These are phyloP conservation scores for Cyclotella distinguenda DNA, from an alignment of 108 stramenopile species.

Conservation along the genomic window DNA sequence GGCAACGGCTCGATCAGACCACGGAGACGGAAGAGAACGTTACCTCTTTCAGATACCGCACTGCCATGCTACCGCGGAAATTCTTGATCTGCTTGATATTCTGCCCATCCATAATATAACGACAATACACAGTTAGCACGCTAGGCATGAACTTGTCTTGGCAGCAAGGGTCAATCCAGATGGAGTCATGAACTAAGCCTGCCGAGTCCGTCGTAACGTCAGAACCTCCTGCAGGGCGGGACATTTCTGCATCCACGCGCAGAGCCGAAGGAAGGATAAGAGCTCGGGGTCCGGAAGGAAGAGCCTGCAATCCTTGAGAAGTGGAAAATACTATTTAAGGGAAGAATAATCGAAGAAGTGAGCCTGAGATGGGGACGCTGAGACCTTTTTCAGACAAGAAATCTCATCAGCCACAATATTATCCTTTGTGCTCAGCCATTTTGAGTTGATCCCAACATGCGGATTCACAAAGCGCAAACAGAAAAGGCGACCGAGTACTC, in stretches of 20 bases:
- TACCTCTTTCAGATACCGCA: too few species aligned
- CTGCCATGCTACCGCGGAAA: too few species aligned
- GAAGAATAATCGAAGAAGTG: conserved; percentile 4
- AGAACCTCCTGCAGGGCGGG: neutral
- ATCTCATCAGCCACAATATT: conserved; percentile 15
- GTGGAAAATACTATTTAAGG: conserved; percentile 1
- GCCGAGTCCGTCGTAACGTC: conserved; percentile 14
- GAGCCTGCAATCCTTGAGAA: conserved; percentile 1
- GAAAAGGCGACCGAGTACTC: conserved; percentile 10
- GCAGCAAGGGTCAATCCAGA: neutral
- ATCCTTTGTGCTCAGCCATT: conserved; percentile 1
- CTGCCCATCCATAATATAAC: neutral
- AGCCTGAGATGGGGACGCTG: neutral
- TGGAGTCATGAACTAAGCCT: neutral
- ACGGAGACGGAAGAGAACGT: too few species aligned
- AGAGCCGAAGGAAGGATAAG: neutral
- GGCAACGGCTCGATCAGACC: neutral
- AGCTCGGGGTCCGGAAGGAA: conserved; percentile 6
- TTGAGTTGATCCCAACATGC: conserved; percentile 4
- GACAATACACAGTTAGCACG: neutral
- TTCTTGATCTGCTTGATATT: too few species aligned
- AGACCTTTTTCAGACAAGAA: neutral
- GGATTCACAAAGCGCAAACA: neutral
- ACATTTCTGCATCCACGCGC: neutral
- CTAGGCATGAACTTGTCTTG: neutral